phyloP scores from a whole-genome alignment of 768 basidiomycete genomes.

The Clitopilus passeckerianus region DNA sequence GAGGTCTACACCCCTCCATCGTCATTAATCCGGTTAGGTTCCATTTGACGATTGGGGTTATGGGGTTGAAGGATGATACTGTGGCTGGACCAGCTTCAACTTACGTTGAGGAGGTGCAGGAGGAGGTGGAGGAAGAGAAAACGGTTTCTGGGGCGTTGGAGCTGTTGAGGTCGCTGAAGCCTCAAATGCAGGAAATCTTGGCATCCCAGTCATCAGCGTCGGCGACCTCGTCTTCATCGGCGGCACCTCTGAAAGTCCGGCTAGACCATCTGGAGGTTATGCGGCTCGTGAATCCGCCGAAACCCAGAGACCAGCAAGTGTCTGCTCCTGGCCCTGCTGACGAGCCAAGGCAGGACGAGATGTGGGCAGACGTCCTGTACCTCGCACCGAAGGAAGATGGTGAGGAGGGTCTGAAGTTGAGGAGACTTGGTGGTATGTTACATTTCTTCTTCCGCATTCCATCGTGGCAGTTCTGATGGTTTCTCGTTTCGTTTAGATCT shows the following conservation, averaged over 20 bases:
- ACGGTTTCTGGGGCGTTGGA: slow-evolving; percentile 37
- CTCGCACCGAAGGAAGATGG: slow-evolving; percentile 38
- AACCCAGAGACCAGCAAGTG: not conserved
- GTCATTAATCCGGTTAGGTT: slow-evolving; percentile 54
- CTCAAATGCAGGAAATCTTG: slow-evolving; percentile 37
- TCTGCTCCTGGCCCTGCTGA: not conserved
- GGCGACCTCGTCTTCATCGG: not conserved
- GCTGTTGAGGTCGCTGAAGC: slow-evolving; percentile 36
- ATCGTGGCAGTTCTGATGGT: not conserved
- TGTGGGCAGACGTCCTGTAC: slow-evolving; percentile 52
- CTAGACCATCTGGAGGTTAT: slow-evolving; percentile 48
- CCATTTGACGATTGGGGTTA: slow-evolving; percentile 73
- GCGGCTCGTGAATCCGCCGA: slow-evolving; percentile 14
- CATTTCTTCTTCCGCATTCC: too few relatives aligned
- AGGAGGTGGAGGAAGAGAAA: slow-evolving; percentile 5
- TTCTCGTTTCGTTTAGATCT: slow-evolving; percentile 28
- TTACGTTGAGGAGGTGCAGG: not conserved
- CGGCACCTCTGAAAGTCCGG: slow-evolving; percentile 28
- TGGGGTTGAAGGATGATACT: slow-evolving; percentile 41
- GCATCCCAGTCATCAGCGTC: slow-evolving; percentile 4
- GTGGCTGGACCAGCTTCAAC: not conserved
- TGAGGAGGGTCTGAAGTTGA: slow-evolving; percentile 16
- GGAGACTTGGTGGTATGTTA: slow-evolving; percentile 23
- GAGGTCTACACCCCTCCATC: slow-evolving; percentile 58
- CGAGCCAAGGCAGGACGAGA: slow-evolving; percentile 15